Evolutionary conservation across 2,329 filamentous ascomycete species (phyloP), one percentile per base, ranked within the genome.

Genomic region (Phoma sp.): DNA sequence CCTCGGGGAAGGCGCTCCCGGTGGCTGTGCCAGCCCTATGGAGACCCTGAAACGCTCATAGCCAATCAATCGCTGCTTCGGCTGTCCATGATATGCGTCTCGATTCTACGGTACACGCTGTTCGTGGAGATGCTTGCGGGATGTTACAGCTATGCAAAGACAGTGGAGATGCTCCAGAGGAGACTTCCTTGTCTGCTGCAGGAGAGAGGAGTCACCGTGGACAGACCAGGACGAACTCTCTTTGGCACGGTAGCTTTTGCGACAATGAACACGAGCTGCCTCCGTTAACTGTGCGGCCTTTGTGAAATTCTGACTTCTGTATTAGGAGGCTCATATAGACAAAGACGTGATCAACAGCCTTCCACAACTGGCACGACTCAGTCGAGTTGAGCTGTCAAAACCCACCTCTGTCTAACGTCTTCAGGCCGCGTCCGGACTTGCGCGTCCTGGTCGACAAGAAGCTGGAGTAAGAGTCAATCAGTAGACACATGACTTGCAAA

Each of bases 1-100:
- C 39, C 24, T 58, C 64, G 63, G 64, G 43, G 51, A 57, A 36
- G 36, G 61, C 62, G 62, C 52, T 47, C 40, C 51, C 31, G 57
- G 56, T 51, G 43, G 51, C 43, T 55, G 51, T 51, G 55, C 31
- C 49, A 53, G 55, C 55, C 46, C 41, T 58, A 58, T n/a, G 15
- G 33, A 31, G 50, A 57, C 55, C 55, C 55, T 57, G 55, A 51
- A 36, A 25, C 25, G 17, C 27, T 33, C 36, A 36, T 21, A 38
- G 31, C 55, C 50, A 54, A 55, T 51, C 31, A 25, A 47, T 32
- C 15, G 6, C 13, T 51, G 43, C 36, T 21, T 44, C 21, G 13
- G 21, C 32, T 46, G 43, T 40, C 47, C 44, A 36, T 27, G 46
- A 46, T 21, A 24, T 40, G 49, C 40, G 53, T 53, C 35, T 57